Evolutionary conservation across 768 basidiomycete species (phyloP), one percentile per base, ranked within the genome.

Genomic region (Asterophora parasitica): DNA sequence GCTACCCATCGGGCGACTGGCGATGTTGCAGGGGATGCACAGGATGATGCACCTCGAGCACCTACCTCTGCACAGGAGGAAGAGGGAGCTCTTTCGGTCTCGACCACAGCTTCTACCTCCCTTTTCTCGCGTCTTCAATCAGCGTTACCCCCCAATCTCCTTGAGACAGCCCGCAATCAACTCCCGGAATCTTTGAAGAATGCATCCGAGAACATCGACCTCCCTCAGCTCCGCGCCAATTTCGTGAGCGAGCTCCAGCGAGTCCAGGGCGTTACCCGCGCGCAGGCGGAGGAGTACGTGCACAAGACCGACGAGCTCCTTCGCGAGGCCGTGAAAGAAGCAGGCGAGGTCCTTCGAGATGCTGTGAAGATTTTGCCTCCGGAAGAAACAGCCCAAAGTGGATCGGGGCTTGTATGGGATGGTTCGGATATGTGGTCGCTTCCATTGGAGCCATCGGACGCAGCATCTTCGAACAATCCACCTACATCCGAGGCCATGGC

Each of bases 331-430:
- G 76, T 89, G 57, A 85, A 81, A 58, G 89, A 90, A 58, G 87
- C 88, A 6, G 78, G 88, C 48, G 92, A 88, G 53, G 83, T 85
- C 12, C 69, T 94, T 8, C 82, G 77, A 44, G 93, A 97, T 42
- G 92, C 90, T 9, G 91, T 97, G 58, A 94, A 93, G 64, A 86
- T 96, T 42, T 74, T 97, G 11, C 94, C 93, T 0, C 93, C 93
- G 1, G 83, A 87, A 31, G 76, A 76, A 36, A 50, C 37, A 23
- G 50, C 60, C 17, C 55, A 52, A 26, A 59, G 58, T 27, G 48
- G 54, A 13, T 61, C 65, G 2, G 78, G 76, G 3, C 60, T 83
- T 20, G 55, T 79, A 35, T 94, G 91, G 91, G 92, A 94, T 62
- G 92, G 91, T 1, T 69, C 82, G 27, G 91, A 94, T 64, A 77